Percentiles rank a stretch among this genome's conserved stretches.
Evolutionary conservation across 208 protist genomes (phyloP).

Genomic region (Trypanosoma platydactyli): DNA sequence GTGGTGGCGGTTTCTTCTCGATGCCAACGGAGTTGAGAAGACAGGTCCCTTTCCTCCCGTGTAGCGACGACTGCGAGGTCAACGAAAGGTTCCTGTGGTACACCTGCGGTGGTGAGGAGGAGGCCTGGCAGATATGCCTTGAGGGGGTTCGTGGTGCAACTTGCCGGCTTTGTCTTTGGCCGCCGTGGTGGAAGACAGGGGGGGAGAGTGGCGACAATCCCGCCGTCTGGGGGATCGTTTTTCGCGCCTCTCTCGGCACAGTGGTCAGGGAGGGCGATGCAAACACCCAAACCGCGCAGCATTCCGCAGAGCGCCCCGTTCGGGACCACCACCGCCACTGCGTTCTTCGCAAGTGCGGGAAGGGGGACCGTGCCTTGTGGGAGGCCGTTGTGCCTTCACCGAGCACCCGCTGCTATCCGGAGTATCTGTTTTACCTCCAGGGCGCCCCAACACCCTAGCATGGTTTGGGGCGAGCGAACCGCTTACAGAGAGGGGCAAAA

Average conservation of each 20-base stretch:
- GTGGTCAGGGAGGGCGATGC: conserved; percentile 34
- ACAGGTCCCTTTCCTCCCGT: conserved; percentile 35
- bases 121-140: conserved; percentile 53
- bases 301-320: conserved; percentile 25
- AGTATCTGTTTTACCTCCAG: too few relatives aligned
- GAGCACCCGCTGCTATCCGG: conserved; percentile 45
- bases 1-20: conserved; percentile 35
- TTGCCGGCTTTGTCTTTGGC: conserved; percentile 11
- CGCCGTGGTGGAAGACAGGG: conserved; percentile 17
- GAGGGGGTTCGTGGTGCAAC: conserved; percentile 24
- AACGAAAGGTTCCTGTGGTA: conserved; percentile 68
- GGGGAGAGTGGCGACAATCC: neutral
- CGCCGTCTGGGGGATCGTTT: conserved; percentile 44
- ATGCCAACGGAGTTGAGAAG: conserved; percentile 33
- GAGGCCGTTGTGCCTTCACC: conserved; percentile 32
- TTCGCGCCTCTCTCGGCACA: conserved; percentile 56
- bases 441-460: too few relatives aligned
- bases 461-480: conserved; percentile 20
- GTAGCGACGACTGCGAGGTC: conserved; percentile 65
- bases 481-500: neutral
- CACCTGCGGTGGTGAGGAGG: conserved; percentile 46
- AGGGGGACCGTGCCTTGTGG: neutral
- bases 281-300: conserved; percentile 10
- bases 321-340: too few relatives aligned
- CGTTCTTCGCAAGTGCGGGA: neutral